A percentile compares a stretch with the other conserved stretches of the same genome.
These are phyloP conservation scores for Populus tremula DNA, from an alignment of 345 rosid genomes.

Conservation along the genomic window DNA sequence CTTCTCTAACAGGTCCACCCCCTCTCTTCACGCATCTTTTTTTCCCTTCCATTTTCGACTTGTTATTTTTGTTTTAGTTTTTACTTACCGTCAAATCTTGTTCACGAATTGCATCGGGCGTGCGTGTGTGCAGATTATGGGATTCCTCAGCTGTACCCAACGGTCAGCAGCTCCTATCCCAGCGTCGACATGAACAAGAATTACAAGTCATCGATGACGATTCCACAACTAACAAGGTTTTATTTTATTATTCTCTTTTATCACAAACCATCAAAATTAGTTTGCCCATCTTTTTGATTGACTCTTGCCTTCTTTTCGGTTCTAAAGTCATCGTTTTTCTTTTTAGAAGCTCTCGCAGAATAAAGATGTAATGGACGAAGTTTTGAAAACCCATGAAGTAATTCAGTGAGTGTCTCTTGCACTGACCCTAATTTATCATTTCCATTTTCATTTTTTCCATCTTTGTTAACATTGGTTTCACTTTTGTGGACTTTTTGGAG, in stretches of 20 bases:
- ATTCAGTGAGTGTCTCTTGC: conserved; percentile 58
- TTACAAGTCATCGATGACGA: conserved; percentile 55
- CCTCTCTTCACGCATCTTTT: not conserved
- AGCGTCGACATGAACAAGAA: conserved; percentile 56
- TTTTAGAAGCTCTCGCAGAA: conserved; percentile 36
- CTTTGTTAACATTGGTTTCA: conserved; percentile 11
- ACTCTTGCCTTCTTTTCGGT: not conserved
- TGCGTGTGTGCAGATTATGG: conserved; percentile 47
- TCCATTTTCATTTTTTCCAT: not conserved
- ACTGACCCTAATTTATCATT: not conserved
- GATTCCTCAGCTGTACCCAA: conserved; percentile 41
- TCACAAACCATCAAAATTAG: not conserved
- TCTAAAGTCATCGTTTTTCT: not conserved
- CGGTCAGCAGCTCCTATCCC: conserved; percentile 51
- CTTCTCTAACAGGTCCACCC: conserved; percentile 61
- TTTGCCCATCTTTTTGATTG: not conserved
- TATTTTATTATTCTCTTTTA: not conserved
- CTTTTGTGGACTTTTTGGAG: conserved; percentile 29
- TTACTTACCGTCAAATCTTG: not conserved
- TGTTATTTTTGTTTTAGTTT: not conserved
- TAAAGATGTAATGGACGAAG: conserved; percentile 60
- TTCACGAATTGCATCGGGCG: not conserved
- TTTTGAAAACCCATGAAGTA: conserved; percentile 70
- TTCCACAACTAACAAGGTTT: conserved; percentile 57
- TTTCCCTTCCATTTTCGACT: not conserved